phyloP scores from a whole-genome alignment of 2,329 filamentous ascomycete genomes.

The Alternaria novae-zelandiae region DNA sequence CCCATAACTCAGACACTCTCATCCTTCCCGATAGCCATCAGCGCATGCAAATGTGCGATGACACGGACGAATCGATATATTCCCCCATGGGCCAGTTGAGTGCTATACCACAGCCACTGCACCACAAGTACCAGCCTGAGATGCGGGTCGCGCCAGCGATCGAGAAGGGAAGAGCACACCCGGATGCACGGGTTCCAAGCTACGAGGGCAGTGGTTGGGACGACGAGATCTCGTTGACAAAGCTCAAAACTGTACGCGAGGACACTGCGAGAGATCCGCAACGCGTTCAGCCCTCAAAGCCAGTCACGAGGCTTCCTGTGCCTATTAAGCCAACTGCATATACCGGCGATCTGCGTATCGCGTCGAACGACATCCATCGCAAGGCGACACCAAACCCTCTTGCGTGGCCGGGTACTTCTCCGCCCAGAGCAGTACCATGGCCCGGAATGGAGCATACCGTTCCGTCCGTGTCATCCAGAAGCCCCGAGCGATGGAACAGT shows the following conservation, averaged over 20 bases:
- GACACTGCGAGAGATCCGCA: neutral
- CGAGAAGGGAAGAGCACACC: neutral
- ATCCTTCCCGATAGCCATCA: neutral
- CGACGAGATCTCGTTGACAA: constrained; percentile 23
- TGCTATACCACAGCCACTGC: constrained; percentile 26
- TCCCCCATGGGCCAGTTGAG: constrained; percentile 25
- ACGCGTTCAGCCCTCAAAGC: neutral
- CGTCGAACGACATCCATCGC: constrained; percentile 6
- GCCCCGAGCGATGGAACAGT: constrained; percentile 16
- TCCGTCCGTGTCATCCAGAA: constrained; percentile 31
- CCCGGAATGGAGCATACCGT: constrained; percentile 9
- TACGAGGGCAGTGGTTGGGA: constrained; percentile 34
- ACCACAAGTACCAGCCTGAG: neutral
- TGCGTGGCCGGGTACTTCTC: constrained; percentile 12
- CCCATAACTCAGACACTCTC: constrained; percentile 24
- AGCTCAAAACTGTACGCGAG: constrained; percentile 15
- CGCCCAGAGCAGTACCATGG: constrained; percentile 6
- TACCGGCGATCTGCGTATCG: constrained; percentile 12
- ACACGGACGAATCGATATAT: constrained; percentile 6
- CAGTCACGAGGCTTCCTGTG: constrained; percentile 23
- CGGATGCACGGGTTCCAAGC: constrained; percentile 24
- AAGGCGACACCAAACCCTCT: neutral
- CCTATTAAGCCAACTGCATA: constrained; percentile 25
- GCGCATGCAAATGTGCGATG: neutral
- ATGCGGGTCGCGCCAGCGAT: neutral